Base-by-base conservation (phyloP, 2,329 filamentous ascomycete species). In the Colletotrichum coccodes region DNA sequence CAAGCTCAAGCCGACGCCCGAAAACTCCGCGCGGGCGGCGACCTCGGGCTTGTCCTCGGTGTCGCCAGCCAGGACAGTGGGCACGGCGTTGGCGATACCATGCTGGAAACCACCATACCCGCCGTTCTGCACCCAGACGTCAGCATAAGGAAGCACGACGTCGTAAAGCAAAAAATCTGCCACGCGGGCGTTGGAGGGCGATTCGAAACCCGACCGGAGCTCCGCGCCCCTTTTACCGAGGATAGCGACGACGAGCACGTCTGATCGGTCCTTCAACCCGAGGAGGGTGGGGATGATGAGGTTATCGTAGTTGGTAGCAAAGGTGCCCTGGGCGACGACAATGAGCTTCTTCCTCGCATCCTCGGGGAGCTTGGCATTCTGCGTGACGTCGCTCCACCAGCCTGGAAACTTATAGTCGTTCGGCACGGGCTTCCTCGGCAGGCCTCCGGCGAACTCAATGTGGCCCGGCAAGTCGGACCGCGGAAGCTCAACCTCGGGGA, bases 101-200 rank as follows among this genome's bases (percentile, higher is more conserved):
- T 86, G 83, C 21, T 80, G 77, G 58, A 85, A 79, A 1, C 81
- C 83, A 7, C 84, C 84, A 64, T 84, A 87, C 4, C 84, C 84
- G 7, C 80, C 84, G 57, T 86, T 87, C 26, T 79, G 79, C n/a
- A 87, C 76, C 36, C 86, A 84, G 8, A 84, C 78, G 44, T 80
- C 83, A 34, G 77, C 76, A 73, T 84, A 65, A 3, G 81, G 79
- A 2, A 87, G 76, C 1, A 86, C 65, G 0, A 78, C 75, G 67
- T 87, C 83, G 72, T 86, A 87, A 4, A 83, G 78, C 4, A 87
- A 73, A 71, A 83, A 86, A 72, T 86, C 83, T 32, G 81, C 74
- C 4, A 85, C 78, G 14, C 80, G 77, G 0, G 79, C 76, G 71
- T 87, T 87, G 1, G 68, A 34, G 6, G 75, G 71, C 30, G 46